These are phyloP conservation scores for Sambucus nigra DNA, from an alignment of 129 eudicot genomes.

Conservation along the genomic window DNA sequence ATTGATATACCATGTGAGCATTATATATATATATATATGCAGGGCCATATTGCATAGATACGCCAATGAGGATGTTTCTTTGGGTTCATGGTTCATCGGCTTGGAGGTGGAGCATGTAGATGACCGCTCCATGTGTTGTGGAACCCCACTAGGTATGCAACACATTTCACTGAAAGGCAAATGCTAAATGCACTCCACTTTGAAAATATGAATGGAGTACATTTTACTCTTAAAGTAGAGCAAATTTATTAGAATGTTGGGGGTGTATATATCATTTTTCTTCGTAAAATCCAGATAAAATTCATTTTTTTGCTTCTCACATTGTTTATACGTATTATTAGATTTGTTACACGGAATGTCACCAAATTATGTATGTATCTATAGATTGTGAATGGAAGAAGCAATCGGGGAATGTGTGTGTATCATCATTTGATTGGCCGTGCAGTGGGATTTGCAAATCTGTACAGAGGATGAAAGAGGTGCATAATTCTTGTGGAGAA, in stretches of 20 bases:
- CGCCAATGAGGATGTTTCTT: slow-evolving; percentile 76
- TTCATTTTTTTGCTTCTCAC: too few relatives aligned
- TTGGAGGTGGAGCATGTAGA: slow-evolving; percentile 71
- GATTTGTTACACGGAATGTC: neutral
- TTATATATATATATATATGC: slow-evolving; percentile 3
- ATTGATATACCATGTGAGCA: too few relatives aligned
- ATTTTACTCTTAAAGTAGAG: neutral
- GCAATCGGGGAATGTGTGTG: slow-evolving; percentile 45
- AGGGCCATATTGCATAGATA: slow-evolving; percentile 64
- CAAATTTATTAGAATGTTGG: neutral
- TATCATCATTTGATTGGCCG: slow-evolving; percentile 59
- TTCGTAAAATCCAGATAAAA: too few relatives aligned
- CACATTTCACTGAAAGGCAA: neutral
- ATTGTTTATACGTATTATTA: too few relatives aligned
- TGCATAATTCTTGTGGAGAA: slow-evolving; percentile 61
- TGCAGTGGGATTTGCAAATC: slow-evolving; percentile 82
- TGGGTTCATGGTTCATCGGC: slow-evolving; percentile 84
- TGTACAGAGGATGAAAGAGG: slow-evolving; percentile 47
- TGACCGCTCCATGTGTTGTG: slow-evolving; percentile 78
- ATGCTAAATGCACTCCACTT: too few relatives aligned
- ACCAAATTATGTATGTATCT: neutral
- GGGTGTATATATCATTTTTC: neutral
- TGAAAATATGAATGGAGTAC: too few relatives aligned
- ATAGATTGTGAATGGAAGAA: slow-evolving; percentile 63
- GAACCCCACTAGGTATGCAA: slow-evolving; percentile 66